phyloP scores from a whole-genome alignment of 192 early-diverging fungal species.

The Coemansia nantahalensis region DNA sequence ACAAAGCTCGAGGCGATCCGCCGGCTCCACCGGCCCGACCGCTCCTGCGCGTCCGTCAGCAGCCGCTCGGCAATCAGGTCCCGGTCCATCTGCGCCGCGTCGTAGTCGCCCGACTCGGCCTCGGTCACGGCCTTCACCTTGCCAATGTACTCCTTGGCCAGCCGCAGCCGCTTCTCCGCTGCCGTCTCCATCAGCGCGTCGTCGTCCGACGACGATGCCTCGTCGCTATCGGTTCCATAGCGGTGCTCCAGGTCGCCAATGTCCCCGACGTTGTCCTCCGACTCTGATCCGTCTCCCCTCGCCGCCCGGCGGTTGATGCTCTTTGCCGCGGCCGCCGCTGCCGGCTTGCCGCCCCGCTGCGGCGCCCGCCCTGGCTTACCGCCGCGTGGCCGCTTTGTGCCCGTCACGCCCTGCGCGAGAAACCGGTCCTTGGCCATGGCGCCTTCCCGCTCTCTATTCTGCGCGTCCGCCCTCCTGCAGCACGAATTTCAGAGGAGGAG shows the following conservation, averaged over 20 bases:
- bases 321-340: neutral
- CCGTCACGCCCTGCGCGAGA: constrained; percentile 37
- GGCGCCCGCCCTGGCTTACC: constrained; percentile 5
- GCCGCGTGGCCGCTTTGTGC: constrained; percentile 38
- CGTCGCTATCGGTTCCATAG: constrained; percentile 17
- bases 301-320: neutral
- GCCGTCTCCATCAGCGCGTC: constrained; percentile 80
- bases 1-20: constrained; percentile 34
- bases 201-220: constrained; percentile 52
- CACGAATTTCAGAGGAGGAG: no score
- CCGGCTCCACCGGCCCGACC: constrained; percentile 32
- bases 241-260: constrained; percentile 34
- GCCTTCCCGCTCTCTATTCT: neutral
- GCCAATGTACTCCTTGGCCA: constrained; percentile 90
- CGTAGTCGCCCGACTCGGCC: constrained; percentile 70
- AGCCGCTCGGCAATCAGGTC: constrained; percentile 90
- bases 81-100: constrained; percentile 88
- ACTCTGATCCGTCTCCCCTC: constrained; percentile 1
- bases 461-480: no score
- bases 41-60: constrained; percentile 65
- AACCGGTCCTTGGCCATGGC: constrained; percentile 44
- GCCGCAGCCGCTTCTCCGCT: constrained; percentile 86
- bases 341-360: neutral
- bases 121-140: constrained; percentile 60
- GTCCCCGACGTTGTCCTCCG: constrained; percentile 29